Base-by-base conservation (phyloP, 2,329 filamentous ascomycete genomes). In the Microascus cirrosus region DNA sequence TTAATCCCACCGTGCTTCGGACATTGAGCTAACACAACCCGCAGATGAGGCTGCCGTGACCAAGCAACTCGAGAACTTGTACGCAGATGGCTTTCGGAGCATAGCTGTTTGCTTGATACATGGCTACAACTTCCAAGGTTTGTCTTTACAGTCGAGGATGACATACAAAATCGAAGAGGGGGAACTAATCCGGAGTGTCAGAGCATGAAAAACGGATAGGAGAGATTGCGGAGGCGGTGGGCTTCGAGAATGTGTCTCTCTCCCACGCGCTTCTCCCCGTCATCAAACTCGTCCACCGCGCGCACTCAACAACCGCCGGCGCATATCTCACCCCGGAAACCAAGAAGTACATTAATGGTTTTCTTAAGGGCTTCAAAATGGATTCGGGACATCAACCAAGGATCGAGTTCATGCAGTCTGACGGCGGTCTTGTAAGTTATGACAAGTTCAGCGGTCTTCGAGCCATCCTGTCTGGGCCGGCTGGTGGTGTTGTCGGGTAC, bases 311-410 rank as follows among this genome's bases (percentile, higher is more conserved):
- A 1, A 90, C 86, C 63, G 88, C 87, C 7, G 88, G 92, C 69
- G 88, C 88, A 2, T 93, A 92, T 67, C 77, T 92, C 11, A 91
- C 88, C 0, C 89, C 89, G 0, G 84, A 86, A 1, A 92, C 91
- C 65, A 84, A 85, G 63, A 88, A 87, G 68, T 92, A 92, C 73
- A 85, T 64, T 65, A 74, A 59, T 81, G 32, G 32, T 12, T 57
- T 57, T 24, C 36, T 32, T 3, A 45, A 39, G 18, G 45, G 32
- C 20, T 57, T 57, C 42, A 45, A 34, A 24, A n/a, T 20, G 55
- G 55, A 22, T 20, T 52, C 48, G 48, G 25, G 12, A 28, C 48
- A 53, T 6, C 32, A 28, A 22, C 51, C 32, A 22, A 28, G 28
- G n/a, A 54, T 66, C 3, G 65, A 59, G 48, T 53, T 61, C 28